Evolutionary conservation across 2,329 filamentous ascomycete genomes (phyloP).

Genomic region (Diaporthe batatas): DNA sequence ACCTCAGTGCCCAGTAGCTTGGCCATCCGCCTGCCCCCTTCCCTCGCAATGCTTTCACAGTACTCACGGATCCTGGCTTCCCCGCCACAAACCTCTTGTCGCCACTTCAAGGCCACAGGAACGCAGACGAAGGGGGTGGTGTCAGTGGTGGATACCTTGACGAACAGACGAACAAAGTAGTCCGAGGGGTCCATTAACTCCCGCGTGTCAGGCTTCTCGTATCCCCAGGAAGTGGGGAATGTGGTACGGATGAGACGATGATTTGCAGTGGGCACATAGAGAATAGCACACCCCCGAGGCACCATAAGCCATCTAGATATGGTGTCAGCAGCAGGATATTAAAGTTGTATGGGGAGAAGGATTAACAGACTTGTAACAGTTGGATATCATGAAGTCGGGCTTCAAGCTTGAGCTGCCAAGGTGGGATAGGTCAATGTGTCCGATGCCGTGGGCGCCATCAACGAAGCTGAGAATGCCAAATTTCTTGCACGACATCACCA

Average conservation of each 20-base stretch:
- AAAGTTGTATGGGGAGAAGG: not conserved
- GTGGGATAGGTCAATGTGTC: constrained; percentile 74
- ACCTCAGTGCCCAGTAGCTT: constrained; percentile 72
- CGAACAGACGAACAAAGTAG: constrained; percentile 73
- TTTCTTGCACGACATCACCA: constrained; percentile 69
- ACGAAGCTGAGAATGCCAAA: constrained; percentile 73
- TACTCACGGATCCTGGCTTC: constrained; percentile 74
- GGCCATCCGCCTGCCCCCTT: constrained; percentile 69
- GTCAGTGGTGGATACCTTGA: constrained; percentile 76
- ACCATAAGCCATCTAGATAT: constrained; percentile 73
- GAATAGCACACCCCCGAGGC: constrained; percentile 76
- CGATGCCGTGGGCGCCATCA: constrained; percentile 79
- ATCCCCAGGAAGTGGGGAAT: constrained; percentile 78
- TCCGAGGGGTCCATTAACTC: constrained; percentile 53
- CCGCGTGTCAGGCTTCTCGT: constrained; percentile 57
- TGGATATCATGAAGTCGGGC: constrained; percentile 80
- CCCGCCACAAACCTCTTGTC: constrained; percentile 71
- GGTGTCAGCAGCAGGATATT: constrained; percentile 38
- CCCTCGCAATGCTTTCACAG: constrained; percentile 63
- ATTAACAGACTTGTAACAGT: constrained; percentile 71
- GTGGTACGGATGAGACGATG: constrained; percentile 76
- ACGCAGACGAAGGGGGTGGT: constrained; percentile 73
- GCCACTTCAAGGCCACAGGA: constrained; percentile 72
- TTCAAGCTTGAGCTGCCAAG: constrained; percentile 61
- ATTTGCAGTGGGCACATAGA: constrained; percentile 77